Evolutionary conservation across 306 rosid species (phyloP).

Genomic region (Phaseolus lunatus): DNA sequence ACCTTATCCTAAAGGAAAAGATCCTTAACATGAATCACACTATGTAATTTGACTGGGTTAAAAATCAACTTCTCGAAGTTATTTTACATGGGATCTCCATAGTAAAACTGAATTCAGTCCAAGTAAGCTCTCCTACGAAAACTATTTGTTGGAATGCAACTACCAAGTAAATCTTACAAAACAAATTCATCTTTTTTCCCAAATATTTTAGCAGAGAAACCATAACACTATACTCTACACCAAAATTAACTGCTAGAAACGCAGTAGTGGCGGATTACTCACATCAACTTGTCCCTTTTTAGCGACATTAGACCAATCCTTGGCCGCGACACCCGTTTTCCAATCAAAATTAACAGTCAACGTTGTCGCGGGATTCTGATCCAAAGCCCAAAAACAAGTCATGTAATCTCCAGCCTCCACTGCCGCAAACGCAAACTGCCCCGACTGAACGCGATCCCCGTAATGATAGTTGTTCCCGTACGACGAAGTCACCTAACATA

Average conservation of each 20-base stretch:
- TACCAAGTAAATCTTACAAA: neutral
- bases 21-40: neutral
- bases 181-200: too few relatives aligned
- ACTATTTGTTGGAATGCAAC: neutral
- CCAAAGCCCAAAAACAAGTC: conserved; percentile 87
- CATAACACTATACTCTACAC: conserved; percentile 19
- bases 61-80: neutral
- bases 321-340: conserved; percentile 92
- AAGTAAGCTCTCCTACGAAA: conserved; percentile 21
- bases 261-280: conserved; percentile 51
- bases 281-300: conserved; percentile 94
- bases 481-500: conserved; percentile 76
- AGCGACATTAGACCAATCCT: conserved; percentile 95
- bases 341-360: conserved; percentile 86
- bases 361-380: conserved; percentile 61
- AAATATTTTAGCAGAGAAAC: neutral
- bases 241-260: neutral
- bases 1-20: neutral
- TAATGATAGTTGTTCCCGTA: conserved; percentile 76
- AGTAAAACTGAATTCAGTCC: conserved; percentile 8
- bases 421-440: conserved; percentile 77
- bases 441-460: conserved; percentile 69
- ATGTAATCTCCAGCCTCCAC: conserved; percentile 85
- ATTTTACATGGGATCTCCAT: neutral
- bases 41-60: neutral